Evolutionary conservation across 116 monocot species (phyloP).

Genomic region (Zostera marina): DNA sequence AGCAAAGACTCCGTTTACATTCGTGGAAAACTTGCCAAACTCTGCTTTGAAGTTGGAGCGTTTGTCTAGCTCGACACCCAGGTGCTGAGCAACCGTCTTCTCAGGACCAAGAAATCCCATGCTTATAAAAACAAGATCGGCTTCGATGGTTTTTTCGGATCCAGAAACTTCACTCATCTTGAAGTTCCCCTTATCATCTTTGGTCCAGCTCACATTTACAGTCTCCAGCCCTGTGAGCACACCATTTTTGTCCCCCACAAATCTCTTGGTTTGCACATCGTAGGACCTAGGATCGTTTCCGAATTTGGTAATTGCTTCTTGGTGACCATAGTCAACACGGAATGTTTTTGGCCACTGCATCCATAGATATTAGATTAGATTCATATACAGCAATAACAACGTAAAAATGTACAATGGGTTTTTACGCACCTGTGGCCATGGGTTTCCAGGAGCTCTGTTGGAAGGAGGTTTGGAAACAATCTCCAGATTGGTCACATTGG

Average conservation of each 20-base stretch:
- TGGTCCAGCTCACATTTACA: slow-evolving; percentile 53
- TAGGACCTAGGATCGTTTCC: slow-evolving; percentile 91
- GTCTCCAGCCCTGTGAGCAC: slow-evolving; percentile 73
- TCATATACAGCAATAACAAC: background rate
- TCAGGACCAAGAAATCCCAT: slow-evolving; percentile 99
- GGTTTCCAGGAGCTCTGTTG: slow-evolving; percentile 66
- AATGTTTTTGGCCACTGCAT: slow-evolving; percentile 87
- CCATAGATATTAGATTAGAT: too few relatives aligned
- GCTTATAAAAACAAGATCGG: slow-evolving; percentile 78
- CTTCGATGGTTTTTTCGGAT: slow-evolving; percentile 59
- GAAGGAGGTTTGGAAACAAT: slow-evolving; percentile 65
- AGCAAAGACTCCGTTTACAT: slow-evolving; percentile 74
- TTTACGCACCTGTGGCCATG: slow-evolving; percentile 99
- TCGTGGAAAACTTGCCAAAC: slow-evolving; percentile 70
- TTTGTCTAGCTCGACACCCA: slow-evolving; percentile 64
- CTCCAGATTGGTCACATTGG: slow-evolving; percentile 62
- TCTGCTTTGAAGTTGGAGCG: slow-evolving; percentile 87
- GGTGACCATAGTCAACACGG: slow-evolving; percentile 90
- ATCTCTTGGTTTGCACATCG: slow-evolving; percentile 71
- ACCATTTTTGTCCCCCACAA: slow-evolving; percentile 76
- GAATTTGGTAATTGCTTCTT: slow-evolving; percentile 77
- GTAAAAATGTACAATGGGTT: background rate
- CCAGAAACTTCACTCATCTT: slow-evolving; percentile 60
- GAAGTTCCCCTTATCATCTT: slow-evolving; percentile 50
- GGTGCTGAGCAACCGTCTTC: slow-evolving; percentile 56